Evolutionary conservation across 306 rosid genomes (phyloP).

Genomic region (Medicago truncatula): DNA sequence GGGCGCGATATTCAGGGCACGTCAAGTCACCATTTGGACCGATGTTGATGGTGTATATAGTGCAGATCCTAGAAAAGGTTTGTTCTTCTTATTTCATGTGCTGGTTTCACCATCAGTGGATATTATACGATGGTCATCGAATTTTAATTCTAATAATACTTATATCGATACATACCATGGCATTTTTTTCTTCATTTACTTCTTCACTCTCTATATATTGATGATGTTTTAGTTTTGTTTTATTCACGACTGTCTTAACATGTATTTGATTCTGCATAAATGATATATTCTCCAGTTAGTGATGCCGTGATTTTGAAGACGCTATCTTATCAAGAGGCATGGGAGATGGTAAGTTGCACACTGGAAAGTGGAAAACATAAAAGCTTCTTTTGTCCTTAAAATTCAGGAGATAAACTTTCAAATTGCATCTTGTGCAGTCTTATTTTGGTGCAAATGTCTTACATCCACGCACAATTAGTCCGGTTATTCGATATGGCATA

Average conservation of each 20-base stretch:
- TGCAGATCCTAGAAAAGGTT: constrained; percentile 98
- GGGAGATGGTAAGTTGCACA: constrained; percentile 87
- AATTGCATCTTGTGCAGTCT: constrained; percentile 65
- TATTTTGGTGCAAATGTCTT: constrained; percentile 99
- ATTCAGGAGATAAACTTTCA: constrained; percentile 44
- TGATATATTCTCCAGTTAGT: constrained; percentile 70
- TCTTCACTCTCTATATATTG: background rate
- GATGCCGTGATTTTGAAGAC: constrained; percentile 94
- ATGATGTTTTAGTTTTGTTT: constrained; percentile 26
- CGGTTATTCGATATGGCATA: constrained; percentile 87
- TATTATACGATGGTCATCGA: background rate
- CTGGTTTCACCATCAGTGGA: constrained; percentile 24
- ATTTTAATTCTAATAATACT: background rate
- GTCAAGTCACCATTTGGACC: constrained; percentile 96
- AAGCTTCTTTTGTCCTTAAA: constrained; percentile 26
- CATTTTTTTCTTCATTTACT: background rate
- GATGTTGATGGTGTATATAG: constrained; percentile 98
- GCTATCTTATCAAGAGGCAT: constrained; percentile 94
- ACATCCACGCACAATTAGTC: constrained; percentile 95
- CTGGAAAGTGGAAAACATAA: constrained; percentile 22
- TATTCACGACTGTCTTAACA: constrained; percentile 21
- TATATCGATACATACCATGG: background rate
- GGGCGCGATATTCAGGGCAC: constrained; percentile 74
- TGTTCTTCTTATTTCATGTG: constrained; percentile 37
- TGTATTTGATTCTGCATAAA: constrained; percentile 26